Conservation (phyloP, 805 yeast species). For the Schizosaccharomyces osmophilus region DNA sequence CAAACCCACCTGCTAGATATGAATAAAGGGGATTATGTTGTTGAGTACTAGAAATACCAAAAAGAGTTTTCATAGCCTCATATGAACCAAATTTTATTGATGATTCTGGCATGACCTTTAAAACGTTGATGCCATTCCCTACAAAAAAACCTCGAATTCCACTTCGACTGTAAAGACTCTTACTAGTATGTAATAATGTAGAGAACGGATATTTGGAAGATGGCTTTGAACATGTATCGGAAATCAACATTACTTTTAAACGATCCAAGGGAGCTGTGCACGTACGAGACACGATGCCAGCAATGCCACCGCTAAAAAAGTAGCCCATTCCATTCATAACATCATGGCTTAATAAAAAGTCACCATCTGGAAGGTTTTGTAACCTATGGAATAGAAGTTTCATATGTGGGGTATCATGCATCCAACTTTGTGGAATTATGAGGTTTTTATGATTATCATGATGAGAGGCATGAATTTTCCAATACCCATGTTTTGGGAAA, state of each 20-base stretch:
- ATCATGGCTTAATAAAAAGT: constrained; percentile 60
- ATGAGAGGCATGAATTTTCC: neutral
- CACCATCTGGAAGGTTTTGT: constrained; percentile 76
- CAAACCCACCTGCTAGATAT: constrained; percentile 82
- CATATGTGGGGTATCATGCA: neutral
- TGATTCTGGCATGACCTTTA: constrained; percentile 87
- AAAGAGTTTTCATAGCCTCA: constrained; percentile 62
- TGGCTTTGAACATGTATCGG: constrained; percentile 29
- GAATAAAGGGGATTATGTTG: constrained; percentile 37
- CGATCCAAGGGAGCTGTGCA: constrained; percentile 89
- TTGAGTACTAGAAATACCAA: constrained; percentile 16
- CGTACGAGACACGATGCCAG: constrained; percentile 88
- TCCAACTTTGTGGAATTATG: neutral
- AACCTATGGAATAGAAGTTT: constrained; percentile 11
- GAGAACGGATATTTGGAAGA: neutral
- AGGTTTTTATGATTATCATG: neutral
- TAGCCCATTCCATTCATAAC: constrained; percentile 66
- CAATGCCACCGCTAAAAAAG: constrained; percentile 80
- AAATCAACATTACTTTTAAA: constrained; percentile 77
- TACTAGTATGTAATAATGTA: constrained; percentile 58
- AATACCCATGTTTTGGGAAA: neutral
- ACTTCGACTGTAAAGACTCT: constrained; percentile 63
- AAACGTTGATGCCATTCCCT: constrained; percentile 60
- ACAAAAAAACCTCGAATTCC: constrained; percentile 76
- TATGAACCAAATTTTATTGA: constrained; percentile 94